phyloP scores from a whole-genome alignment of 176 grass and related monocot genomes.

The Typha latifolia region DNA sequence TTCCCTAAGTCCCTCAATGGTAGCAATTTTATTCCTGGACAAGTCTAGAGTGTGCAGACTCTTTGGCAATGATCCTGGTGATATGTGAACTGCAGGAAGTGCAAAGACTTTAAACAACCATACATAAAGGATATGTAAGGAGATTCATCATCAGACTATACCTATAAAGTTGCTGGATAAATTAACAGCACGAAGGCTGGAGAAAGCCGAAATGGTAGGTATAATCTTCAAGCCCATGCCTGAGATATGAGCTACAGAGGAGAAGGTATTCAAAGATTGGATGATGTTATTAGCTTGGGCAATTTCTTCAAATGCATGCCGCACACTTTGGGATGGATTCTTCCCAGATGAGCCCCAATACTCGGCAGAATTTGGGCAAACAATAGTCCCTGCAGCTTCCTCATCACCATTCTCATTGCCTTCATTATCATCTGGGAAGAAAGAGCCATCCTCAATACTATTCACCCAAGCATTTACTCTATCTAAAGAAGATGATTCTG shows the following conservation, averaged over 20 bases:
- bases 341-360: conserved; percentile 36
- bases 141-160: conserved; percentile 12
- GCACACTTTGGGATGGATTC: conserved; percentile 14
- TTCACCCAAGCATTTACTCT: conserved; percentile 89
- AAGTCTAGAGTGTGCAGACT: conserved; percentile 69
- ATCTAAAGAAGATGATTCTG: conserved; percentile 43
- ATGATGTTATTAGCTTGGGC: conserved; percentile 51
- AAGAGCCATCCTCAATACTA: conserved; percentile 36
- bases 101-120: not conserved
- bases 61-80: conserved; percentile 57
- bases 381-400: not conserved
- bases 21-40: conserved; percentile 75
- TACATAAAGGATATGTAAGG: too few species aligned
- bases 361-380: conserved; percentile 19
- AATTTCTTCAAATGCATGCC: conserved; percentile 24
- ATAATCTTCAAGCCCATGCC: conserved; percentile 67
- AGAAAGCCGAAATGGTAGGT: conserved; percentile 64
- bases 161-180: conserved; percentile 86
- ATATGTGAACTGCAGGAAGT: conserved; percentile 41
- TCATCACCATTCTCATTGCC: conserved; percentile 7
- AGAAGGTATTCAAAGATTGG: conserved; percentile 46
- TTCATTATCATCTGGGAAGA: conserved; percentile 13
- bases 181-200: conserved; percentile 63
- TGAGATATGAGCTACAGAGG: conserved; percentile 54
- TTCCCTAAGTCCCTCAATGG: conserved; percentile 70